Conservation (phyloP, 768 basidiomycete genomes). For the Filobasidium wieringae region DNA sequence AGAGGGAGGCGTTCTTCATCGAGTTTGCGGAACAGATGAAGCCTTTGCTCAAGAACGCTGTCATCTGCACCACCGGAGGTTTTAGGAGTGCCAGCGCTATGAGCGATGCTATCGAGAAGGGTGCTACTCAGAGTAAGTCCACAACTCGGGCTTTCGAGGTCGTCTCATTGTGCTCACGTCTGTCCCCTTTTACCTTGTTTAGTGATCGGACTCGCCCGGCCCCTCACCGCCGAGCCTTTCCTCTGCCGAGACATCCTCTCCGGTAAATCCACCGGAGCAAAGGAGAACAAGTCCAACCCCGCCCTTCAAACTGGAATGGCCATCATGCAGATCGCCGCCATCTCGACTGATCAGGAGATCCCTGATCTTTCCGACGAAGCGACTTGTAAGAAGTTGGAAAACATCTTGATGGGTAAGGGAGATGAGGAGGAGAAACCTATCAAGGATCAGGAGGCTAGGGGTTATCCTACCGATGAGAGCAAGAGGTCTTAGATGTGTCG, state of each 20-base stretch:
- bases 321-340: slow-evolving; percentile 12
- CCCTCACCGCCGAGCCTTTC: slow-evolving; percentile 33
- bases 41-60: slow-evolving; percentile 25
- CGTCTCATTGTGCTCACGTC: too few relatives aligned
- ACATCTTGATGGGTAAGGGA: slow-evolving; percentile 16
- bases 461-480: slow-evolving; percentile 1
- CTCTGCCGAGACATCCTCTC: slow-evolving; percentile 24
- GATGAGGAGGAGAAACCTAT: slow-evolving; percentile 12
- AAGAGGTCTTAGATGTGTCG: background rate
- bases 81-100: slow-evolving; percentile 29
- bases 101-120: slow-evolving; percentile 22
- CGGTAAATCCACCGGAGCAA: slow-evolving; percentile 22
- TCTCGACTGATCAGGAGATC: slow-evolving; percentile 10
- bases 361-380: slow-evolving; percentile 17
- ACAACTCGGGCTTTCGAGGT: slow-evolving; percentile 4
- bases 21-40: slow-evolving; percentile 28
- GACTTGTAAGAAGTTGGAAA: slow-evolving; percentile 5
- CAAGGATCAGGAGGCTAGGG: slow-evolving; percentile 7
- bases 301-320: slow-evolving; percentile 10
- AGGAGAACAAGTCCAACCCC: slow-evolving; percentile 18
- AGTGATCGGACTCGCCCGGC: slow-evolving; percentile 33
- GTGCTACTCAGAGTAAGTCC: slow-evolving; percentile 9
- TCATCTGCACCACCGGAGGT: slow-evolving; percentile 34
- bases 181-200: background rate
- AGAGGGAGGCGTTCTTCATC: slow-evolving; percentile 29